These are phyloP conservation scores for Coelastrella sp. DNA, from an alignment of 139 green algal genomes.

Conservation along the genomic window DNA sequence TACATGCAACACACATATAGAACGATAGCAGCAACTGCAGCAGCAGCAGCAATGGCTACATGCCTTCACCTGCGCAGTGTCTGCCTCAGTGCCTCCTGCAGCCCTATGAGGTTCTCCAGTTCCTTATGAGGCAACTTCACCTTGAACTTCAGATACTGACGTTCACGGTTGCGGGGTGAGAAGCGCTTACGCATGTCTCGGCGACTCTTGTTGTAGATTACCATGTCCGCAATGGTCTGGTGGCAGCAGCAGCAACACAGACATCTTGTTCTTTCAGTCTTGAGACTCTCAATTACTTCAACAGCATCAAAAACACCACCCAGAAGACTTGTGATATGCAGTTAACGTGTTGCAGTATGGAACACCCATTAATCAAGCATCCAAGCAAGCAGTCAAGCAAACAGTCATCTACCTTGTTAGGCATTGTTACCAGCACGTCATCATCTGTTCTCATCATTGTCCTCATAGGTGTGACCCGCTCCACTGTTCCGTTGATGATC, in stretches of 20 bases:
- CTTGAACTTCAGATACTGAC: conserved; percentile 30
- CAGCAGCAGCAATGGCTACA: not conserved
- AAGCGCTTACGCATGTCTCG: conserved; percentile 14
- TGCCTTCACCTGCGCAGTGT: not conserved
- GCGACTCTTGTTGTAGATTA: conserved; percentile 36
- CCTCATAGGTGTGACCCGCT: conserved; percentile 20
- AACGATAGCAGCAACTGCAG: too few species aligned
- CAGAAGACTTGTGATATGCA: too few species aligned
- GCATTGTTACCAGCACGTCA: conserved; percentile 42
- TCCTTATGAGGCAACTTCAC: conserved; percentile 35
- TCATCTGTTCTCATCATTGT: conserved; percentile 41
- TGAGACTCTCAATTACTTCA: not conserved
- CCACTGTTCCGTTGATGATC: conserved; percentile 23
- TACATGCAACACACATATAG: too few species aligned
- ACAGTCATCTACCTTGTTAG: conserved; percentile 7
- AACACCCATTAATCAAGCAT: too few species aligned
- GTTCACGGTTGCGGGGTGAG: not conserved
- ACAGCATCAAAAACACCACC: not conserved
- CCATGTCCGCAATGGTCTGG: conserved; percentile 31
- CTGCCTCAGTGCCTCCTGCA: conserved; percentile 17
- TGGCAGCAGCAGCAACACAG: too few species aligned
- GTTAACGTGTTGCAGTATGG: too few species aligned
- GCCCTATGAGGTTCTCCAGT: conserved; percentile 5
- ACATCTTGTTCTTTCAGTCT: too few species aligned
- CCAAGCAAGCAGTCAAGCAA: not conserved